phyloP scores from a whole-genome alignment of 2,329 filamentous ascomycete species.

The Fusarium nelsonii region DNA sequence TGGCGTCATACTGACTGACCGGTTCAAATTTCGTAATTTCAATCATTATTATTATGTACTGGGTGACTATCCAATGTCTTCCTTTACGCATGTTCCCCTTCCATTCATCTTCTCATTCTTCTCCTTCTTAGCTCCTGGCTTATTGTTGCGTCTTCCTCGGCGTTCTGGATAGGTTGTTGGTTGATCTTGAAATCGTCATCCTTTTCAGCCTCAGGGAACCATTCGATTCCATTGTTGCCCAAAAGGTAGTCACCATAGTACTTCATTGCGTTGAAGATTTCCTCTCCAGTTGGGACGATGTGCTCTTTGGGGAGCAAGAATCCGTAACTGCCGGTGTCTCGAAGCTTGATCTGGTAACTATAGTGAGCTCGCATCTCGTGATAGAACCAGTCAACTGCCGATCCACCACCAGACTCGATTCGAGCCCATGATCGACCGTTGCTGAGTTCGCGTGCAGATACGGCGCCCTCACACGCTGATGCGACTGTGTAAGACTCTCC shows the following conservation, averaged over 20 bases:
- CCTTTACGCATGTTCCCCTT: background rate
- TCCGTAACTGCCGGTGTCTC: conserved; percentile 93
- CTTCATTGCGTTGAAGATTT: conserved; percentile 84
- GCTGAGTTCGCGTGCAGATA: conserved; percentile 52
- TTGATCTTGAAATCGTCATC: conserved; percentile 37
- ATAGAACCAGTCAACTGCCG: conserved; percentile 95
- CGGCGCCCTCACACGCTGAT: conserved; percentile 87
- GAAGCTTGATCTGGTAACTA: conserved; percentile 92
- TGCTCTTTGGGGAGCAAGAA: conserved; percentile 89
- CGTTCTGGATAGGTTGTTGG: background rate
- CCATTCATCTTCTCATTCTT: conserved; percentile 46
- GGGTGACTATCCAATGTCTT: conserved; percentile 17
- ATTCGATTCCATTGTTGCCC: conserved; percentile 75
- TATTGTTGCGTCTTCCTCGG: conserved; percentile 29
- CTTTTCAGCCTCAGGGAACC: conserved; percentile 44
- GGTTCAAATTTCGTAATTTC: conserved; percentile 32
- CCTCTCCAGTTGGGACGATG: conserved; percentile 90
- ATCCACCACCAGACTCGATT: conserved; percentile 83
- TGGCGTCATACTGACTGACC: conserved; percentile 10
- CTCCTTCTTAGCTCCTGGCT: conserved; percentile 51
- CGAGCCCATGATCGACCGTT: conserved; percentile 52
- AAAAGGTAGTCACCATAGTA: conserved; percentile 86
- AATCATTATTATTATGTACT: conserved; percentile 25
- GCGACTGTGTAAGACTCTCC: conserved; percentile 82
- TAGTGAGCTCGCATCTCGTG: conserved; percentile 85